These are phyloP conservation scores for Dryas drummondii DNA, from an alignment of 306 rosid species.

Conservation along the genomic window DNA sequence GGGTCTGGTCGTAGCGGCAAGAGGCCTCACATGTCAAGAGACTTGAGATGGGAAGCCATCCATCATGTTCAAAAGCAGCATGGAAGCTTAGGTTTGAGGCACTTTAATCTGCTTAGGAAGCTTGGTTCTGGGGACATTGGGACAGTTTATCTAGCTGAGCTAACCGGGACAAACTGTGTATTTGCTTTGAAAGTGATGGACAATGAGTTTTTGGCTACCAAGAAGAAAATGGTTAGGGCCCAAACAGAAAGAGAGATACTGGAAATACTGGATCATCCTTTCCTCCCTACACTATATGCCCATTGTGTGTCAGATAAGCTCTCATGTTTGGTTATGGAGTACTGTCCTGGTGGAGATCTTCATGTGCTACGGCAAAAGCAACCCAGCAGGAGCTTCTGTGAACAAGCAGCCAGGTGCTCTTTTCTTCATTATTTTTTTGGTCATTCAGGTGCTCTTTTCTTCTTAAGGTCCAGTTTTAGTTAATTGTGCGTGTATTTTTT, in stretches of 20 bases:
- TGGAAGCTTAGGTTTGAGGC: conserved; percentile 67
- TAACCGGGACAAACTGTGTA: conserved; percentile 64
- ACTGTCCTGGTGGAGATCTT: conserved; percentile 94
- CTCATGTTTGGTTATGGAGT: conserved; percentile 91
- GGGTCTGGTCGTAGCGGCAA: conserved; percentile 81
- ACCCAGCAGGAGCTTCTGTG: conserved; percentile 70
- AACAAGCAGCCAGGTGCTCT: conserved; percentile 80
- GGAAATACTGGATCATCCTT: conserved; percentile 93
- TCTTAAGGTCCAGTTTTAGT: conserved; percentile 6
- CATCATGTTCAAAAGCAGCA: conserved; percentile 63
- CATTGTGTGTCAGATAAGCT: conserved; percentile 74
- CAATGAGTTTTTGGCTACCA: conserved; percentile 73
- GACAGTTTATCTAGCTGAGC: conserved; percentile 94
- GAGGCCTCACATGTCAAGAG: conserved; percentile 97
- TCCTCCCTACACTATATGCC: conserved; percentile 86
- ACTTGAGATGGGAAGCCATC: conserved; percentile 94
- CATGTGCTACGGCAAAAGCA: conserved; percentile 95
- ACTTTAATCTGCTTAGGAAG: conserved; percentile 73
- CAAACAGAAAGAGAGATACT: conserved; percentile 96
- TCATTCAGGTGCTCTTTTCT: conserved; percentile 44
- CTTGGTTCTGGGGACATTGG: conserved; percentile 98
- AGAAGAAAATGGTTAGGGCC: conserved; percentile 80
- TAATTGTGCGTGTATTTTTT: neutral
- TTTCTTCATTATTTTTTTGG: neutral
- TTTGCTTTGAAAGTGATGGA: conserved; percentile 96